A percentile compares a stretch with the other conserved stretches of the same genome.
Conservation (phyloP, 2,329 filamentous ascomycete species). For the Penicillium sp. region DNA sequence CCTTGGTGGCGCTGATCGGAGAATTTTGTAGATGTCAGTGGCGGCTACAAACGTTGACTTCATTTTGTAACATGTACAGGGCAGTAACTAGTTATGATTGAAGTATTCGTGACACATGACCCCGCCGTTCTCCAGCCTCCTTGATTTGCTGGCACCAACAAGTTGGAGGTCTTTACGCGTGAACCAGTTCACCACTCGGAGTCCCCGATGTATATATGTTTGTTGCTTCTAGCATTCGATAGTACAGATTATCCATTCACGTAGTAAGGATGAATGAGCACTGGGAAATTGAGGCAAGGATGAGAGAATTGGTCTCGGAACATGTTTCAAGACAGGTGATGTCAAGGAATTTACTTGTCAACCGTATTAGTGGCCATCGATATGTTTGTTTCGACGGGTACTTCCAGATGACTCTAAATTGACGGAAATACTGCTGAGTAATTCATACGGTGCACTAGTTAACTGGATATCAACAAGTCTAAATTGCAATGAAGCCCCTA, state of each 20-base stretch:
- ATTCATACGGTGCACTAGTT: too few relatives aligned
- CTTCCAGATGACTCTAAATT: too few relatives aligned
- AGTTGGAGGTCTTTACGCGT: not conserved
- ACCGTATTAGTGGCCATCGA: too few relatives aligned
- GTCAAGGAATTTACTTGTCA: too few relatives aligned
- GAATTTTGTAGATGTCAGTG: constrained; percentile 19
- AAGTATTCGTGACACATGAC: not conserved
- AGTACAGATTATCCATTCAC: not conserved
- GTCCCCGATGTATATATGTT: not conserved
- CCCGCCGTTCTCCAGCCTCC: not conserved
- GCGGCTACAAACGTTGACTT: not conserved
- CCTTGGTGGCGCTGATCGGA: constrained; percentile 16
- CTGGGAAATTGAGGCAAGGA: not conserved
- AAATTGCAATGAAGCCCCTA: too few relatives aligned
- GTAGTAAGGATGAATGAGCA: not conserved
- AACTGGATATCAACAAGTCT: too few relatives aligned
- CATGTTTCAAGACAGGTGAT: too few relatives aligned
- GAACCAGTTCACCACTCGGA: not conserved
- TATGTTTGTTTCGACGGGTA: too few relatives aligned
- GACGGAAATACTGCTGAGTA: too few relatives aligned
- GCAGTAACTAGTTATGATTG: too few relatives aligned
- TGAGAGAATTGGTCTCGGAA: too few relatives aligned
- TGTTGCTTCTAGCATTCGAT: not conserved
- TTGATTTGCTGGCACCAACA: not conserved
- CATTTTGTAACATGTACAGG: too few relatives aligned